Base-by-base conservation (phyloP, 1,284 basidiomycete genomes). In the Ustilago sp. region DNA sequence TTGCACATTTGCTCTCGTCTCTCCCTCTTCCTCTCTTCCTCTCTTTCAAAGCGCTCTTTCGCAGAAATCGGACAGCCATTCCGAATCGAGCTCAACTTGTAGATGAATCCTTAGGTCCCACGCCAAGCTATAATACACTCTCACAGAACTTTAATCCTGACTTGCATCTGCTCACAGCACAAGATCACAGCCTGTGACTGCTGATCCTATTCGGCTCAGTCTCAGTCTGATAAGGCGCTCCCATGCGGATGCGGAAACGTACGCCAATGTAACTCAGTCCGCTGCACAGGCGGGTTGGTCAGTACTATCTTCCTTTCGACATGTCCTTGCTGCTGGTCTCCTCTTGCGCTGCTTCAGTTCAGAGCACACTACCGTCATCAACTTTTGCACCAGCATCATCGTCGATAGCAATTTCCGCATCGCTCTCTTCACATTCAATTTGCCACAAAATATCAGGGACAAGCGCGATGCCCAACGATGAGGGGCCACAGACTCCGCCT, bases 91-190 rank as follows among this genome's bases (percentile, higher is more conserved):
- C 35, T 59, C 31, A 23, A 11, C 13, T 50, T 28, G 7, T 6
- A 13, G 15, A 31, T 13, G 28, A 7, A 31, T 50, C 28, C 9
- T 45, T 45, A 19, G 6, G 43, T 50, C 48, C 48, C 48, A 50
- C 47, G 53, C 53, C 68, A 64, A 62, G 62, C 58, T 50, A 19
- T 38, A 8, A 8, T 43, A 7, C 54, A n/a, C 52, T 48, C 32
- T 39, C 54, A 32, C 36, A 39, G 35, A 60, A 60, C 38, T 28
- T 43, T 60, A 52, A 34, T 39, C 15, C 34, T 50, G 19, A 13
- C n/a, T 12, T 28, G 45, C 56, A 23, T 36, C 38, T 45, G 7
- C 5, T 45, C 43, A 19, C 43, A 19, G 17, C 43, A 45, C 43
- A 45, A 19, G 43, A 45, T 11, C 39, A 28, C 23, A 43, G 47